Evolutionary conservation across 306 rosid genomes (phyloP), one percentile per base, ranked within the genome.

Genomic region (Castanea sativa): DNA sequence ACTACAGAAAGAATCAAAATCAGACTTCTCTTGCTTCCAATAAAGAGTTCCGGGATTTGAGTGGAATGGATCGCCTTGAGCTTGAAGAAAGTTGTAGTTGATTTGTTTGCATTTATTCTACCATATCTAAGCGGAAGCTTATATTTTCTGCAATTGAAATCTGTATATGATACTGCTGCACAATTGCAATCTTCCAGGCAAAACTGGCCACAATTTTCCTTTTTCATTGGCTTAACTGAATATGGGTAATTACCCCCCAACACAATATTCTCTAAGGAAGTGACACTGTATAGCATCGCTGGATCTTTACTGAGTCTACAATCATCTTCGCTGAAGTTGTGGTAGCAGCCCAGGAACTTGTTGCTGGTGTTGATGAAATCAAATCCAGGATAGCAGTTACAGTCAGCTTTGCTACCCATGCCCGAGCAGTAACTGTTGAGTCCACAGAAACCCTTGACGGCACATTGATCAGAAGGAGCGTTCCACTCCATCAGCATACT

Each of bases 211-310:
- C 52, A 45, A 45, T 0, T 0, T 10, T 45, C 4, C 0, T 45
- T 0, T 2, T 45, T 0, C 15, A 45, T 11, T 45, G 9, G 2
- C 0, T 0, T 0, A 45, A 45, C 14, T 10, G 52, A 45, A 45
- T 9, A 45, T 0, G 52, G 52, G 0, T 0, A 0, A 45, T 45
- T 0, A 0, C 14, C 0, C 15, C 15, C 0, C 15, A 0, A 3
- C 21, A 65, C 5, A n/a, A n/a, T n/a, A 32, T 67, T 18, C 6
- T 1, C 0, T 20, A 33, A 33, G 18, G 14, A 2, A 33, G 19
- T 23, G 0, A 8, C 0, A 6, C 5, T 3, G 14, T 33, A 67
- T 23, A 3, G 51, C 51, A 33, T 4, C 0, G 3, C 0, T 0
- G 51, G 7, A 67, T 33, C 25, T 8, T 18, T 0, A 67, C 71